Evolutionary conservation across 352 stramenopile genomes (phyloP).

Genomic region (Globisporangium middletonii): DNA sequence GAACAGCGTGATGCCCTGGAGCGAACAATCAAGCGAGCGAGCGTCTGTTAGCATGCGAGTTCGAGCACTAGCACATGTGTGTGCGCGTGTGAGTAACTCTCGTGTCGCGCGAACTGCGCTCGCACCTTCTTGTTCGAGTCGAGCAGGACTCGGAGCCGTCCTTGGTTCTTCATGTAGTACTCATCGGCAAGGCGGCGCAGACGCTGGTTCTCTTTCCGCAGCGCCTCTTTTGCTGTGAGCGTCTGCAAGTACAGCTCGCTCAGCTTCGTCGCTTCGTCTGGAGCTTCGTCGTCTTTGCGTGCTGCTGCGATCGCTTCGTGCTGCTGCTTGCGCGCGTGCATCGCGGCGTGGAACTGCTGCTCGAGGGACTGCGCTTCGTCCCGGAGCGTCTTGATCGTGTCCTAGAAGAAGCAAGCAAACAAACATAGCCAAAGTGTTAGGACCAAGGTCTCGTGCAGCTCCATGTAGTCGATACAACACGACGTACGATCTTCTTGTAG

Average conservation of each 20-base stretch:
- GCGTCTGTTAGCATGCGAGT: not conserved
- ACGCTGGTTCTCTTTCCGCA: constrained; percentile 60
- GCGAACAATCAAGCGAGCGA: not conserved
- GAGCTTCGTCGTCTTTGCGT: constrained; percentile 5
- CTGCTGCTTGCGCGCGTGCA: constrained; percentile 29
- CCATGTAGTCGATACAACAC: too few species aligned
- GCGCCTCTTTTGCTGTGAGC: constrained; percentile 41
- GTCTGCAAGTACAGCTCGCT: constrained; percentile 37
- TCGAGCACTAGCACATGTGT: too few species aligned
- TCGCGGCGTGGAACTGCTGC: constrained; percentile 28
- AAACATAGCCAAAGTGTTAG: too few species aligned
- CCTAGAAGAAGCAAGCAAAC: constrained; percentile 17
- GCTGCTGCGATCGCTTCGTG: constrained; percentile 18
- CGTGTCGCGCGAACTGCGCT: not conserved
- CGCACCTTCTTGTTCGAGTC: constrained; percentile 48
- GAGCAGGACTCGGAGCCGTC: constrained; percentile 47
- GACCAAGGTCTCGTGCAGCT: too few species aligned
- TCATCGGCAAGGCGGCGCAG: constrained; percentile 57
- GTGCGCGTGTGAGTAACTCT: not conserved
- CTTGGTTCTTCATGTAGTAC: constrained; percentile 81
- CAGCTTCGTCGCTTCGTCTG: constrained; percentile 17
- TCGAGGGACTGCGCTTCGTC: constrained; percentile 38
- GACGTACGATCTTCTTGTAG: constrained; percentile 78
- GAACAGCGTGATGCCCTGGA: constrained; percentile 15
- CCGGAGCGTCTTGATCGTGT: constrained; percentile 61